Percentiles rank a stretch among this genome's conserved stretches.
phyloP scores from a whole-genome alignment of 129 eudicot species.

The Saussurea involucrata region DNA sequence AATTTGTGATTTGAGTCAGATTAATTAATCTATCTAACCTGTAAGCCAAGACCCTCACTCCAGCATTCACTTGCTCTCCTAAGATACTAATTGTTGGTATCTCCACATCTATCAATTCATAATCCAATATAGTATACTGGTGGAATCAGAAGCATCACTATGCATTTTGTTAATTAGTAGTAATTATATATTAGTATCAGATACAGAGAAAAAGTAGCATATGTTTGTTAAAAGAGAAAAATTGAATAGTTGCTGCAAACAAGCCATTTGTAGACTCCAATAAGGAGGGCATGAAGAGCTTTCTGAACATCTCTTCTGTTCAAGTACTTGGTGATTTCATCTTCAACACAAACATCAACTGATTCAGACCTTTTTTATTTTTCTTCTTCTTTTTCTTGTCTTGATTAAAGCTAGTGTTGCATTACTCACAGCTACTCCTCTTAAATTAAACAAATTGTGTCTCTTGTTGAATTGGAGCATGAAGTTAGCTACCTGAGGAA shows the following conservation, averaged over 20 bases:
- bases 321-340: conserved; percentile 42
- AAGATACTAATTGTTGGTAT: conserved; percentile 45
- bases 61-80: conserved; percentile 37
- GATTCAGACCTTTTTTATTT: too few relatives aligned
- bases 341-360: conserved; percentile 60
- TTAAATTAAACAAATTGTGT: conserved; percentile 34
- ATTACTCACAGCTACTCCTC: conserved; percentile 44
- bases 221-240: neutral
- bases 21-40: conserved; percentile 27
- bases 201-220: neutral
- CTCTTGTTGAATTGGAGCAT: conserved; percentile 34
- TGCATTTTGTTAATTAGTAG: too few relatives aligned
- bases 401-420: neutral
- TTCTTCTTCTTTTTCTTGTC: neutral
- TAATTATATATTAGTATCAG: neutral
- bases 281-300: conserved; percentile 50
- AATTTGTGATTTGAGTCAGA: neutral
- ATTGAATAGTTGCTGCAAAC: conserved; percentile 46
- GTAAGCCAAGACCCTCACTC: conserved; percentile 51
- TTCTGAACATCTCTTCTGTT: conserved; percentile 45
- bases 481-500: conserved; percentile 45
- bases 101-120: conserved; percentile 52
- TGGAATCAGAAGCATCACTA: neutral
- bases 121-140: conserved; percentile 40
- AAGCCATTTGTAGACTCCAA: conserved; percentile 42